Conservation (phyloP, 371 early-diverging fungal genomes). For the Mucor indicus region DNA sequence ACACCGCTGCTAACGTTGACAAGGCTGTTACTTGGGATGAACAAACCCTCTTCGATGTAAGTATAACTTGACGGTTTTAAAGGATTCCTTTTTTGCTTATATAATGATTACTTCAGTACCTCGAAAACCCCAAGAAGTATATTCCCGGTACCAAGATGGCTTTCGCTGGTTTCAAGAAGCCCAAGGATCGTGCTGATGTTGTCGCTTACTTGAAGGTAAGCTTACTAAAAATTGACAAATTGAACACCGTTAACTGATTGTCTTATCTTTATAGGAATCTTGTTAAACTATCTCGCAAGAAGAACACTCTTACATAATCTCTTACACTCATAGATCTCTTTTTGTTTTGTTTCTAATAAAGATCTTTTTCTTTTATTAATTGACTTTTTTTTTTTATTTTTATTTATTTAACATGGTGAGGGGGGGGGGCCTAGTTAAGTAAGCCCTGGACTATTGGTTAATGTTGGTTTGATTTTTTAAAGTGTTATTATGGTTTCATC, state of each 20-base stretch:
- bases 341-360: no score
- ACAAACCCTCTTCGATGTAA: conserved; percentile 73
- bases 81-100: background rate
- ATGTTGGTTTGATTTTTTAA: no score
- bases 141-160: conserved; percentile 98
- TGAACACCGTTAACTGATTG: background rate
- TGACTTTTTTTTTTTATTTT: no score
- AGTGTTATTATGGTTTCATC: no score
- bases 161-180: conserved; percentile 98
- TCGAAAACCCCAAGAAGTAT: conserved; percentile 98
- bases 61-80: conserved; percentile 1
- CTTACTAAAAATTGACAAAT: background rate
- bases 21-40: conserved; percentile 87
- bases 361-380: no score
- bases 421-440: no score
- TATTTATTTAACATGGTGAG: no score
- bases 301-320: no score
- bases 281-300: conserved; percentile 8
- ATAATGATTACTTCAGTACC: conserved; percentile 48
- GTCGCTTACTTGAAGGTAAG: conserved; percentile 87
- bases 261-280: conserved; percentile 1
- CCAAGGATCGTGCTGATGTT: conserved; percentile 85
- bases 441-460: no score
- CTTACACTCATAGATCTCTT: background rate
- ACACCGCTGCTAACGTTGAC: conserved; percentile 93